phyloP scores from a whole-genome alignment of 1,284 basidiomycete species.

The Trichosporon sp. region DNA sequence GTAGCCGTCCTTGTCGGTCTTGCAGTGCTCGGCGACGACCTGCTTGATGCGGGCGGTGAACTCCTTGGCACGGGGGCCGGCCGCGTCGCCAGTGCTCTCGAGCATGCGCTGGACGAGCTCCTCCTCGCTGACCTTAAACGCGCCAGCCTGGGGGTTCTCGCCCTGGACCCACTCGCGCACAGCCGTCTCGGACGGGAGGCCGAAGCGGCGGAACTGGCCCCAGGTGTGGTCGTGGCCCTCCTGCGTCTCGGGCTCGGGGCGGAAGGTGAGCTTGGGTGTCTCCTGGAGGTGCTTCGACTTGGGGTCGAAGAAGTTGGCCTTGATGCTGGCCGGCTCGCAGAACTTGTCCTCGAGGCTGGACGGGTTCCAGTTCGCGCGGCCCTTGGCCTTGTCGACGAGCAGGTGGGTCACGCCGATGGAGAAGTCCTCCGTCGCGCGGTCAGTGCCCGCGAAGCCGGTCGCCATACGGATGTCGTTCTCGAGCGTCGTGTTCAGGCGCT shows the following conservation, averaged over 20 bases:
- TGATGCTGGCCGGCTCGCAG: constrained; percentile 61
- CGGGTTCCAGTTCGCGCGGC: constrained; percentile 57
- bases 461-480: constrained; percentile 62
- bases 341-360: constrained; percentile 64
- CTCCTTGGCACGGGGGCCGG: constrained; percentile 38
- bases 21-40: constrained; percentile 42
- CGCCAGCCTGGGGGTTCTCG: constrained; percentile 47
- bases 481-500: constrained; percentile 67
- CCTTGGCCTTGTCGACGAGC: constrained; percentile 66
- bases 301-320: constrained; percentile 45
- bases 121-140: constrained; percentile 50
- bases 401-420: constrained; percentile 74
- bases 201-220: constrained; percentile 54
- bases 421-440: constrained; percentile 78
- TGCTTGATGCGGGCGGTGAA: constrained; percentile 39
- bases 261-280: constrained; percentile 49
- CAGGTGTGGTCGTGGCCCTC: constrained; percentile 47
- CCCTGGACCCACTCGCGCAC: constrained; percentile 49
- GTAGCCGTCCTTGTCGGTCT: constrained; percentile 48
- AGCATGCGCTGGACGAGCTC: constrained; percentile 49
- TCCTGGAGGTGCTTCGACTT: constrained; percentile 67
- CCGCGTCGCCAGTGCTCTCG: constrained; percentile 38
- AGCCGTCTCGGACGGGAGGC: constrained; percentile 50
- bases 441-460: constrained; percentile 41
- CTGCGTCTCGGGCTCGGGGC: constrained; percentile 36